Conservation (phyloP, 2,329 filamentous ascomycete genomes). For the Fusarium torulosum region DNA sequence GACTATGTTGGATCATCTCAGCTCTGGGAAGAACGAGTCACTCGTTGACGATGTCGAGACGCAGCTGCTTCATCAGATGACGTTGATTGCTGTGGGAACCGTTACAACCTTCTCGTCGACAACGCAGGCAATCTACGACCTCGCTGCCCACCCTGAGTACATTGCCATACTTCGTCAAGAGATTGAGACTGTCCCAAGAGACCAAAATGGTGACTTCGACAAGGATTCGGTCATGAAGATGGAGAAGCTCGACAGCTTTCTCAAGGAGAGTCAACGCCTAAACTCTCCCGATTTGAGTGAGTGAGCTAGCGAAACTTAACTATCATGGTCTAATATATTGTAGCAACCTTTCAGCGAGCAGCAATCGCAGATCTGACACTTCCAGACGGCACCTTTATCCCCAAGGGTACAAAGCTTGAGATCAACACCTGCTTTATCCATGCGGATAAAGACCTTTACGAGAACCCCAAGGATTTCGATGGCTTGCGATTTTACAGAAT, state of each 20-base stretch:
- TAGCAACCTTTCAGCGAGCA: conserved; percentile 10
- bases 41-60: conserved; percentile 13
- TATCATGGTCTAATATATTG: fast-evolving
- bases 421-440: conserved; percentile 40
- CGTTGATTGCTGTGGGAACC: conserved; percentile 28
- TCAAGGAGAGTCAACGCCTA: conserved; percentile 43
- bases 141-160: conserved; percentile 34
- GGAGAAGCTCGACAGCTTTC: conserved; percentile 43
- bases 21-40: conserved; percentile 7
- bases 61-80: conserved; percentile 27
- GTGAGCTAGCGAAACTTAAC: fast-evolving
- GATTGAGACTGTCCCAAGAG: background rate
- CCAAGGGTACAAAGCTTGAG: conserved; percentile 36
- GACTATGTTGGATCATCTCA: conserved; percentile 13
- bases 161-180: conserved; percentile 26
- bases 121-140: conserved; percentile 39
- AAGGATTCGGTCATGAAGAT: background rate
- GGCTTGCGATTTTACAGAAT: conserved; percentile 37
- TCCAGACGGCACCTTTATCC: conserved; percentile 31
- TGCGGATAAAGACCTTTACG: conserved; percentile 13
- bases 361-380: conserved; percentile 20
- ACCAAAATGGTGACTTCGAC: background rate
- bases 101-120: conserved; percentile 38
- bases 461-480: conserved; percentile 23
- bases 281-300: conserved; percentile 39